Evolutionary conservation across 2,329 filamentous ascomycete species (phyloP).

Genomic region (Phoma herbarum): DNA sequence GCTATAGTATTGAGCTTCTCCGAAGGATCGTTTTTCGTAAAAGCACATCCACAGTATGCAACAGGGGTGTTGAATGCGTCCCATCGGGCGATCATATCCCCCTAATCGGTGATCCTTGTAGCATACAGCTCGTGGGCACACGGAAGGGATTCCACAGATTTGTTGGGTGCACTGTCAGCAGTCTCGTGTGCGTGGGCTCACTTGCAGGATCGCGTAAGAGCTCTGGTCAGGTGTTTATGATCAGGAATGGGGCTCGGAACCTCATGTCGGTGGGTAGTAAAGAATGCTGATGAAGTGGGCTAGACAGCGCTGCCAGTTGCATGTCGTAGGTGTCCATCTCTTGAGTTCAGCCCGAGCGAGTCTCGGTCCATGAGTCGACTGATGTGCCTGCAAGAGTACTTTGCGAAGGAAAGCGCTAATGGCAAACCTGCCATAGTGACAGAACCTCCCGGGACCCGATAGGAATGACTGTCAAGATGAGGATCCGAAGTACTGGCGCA

Average conservation of each 20-base stretch:
- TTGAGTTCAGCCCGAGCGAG: not conserved
- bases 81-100: not conserved
- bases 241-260: too few species aligned
- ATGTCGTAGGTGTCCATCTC: not conserved
- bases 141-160: not conserved
- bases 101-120: too few species aligned
- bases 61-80: not conserved
- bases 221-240: too few species aligned
- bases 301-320: not conserved
- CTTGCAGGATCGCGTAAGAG: too few species aligned
- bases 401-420: not conserved
- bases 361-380: too few species aligned
- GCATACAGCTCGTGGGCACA: too few species aligned
- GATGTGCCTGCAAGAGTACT: not conserved
- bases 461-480: not conserved
- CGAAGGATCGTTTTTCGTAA: not conserved
- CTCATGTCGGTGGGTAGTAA: not conserved
- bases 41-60: not conserved
- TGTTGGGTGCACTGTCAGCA: not conserved
- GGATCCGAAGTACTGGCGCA: not conserved
- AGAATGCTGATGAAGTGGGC: not conserved
- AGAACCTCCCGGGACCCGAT: not conserved
- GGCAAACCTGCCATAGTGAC: not conserved
- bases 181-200: too few species aligned
- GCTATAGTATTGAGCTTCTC: not conserved